Evolutionary conservation across 768 basidiomycete species (phyloP), one percentile per base, ranked within the genome.

Genomic region (Naganishia friedmannii): DNA sequence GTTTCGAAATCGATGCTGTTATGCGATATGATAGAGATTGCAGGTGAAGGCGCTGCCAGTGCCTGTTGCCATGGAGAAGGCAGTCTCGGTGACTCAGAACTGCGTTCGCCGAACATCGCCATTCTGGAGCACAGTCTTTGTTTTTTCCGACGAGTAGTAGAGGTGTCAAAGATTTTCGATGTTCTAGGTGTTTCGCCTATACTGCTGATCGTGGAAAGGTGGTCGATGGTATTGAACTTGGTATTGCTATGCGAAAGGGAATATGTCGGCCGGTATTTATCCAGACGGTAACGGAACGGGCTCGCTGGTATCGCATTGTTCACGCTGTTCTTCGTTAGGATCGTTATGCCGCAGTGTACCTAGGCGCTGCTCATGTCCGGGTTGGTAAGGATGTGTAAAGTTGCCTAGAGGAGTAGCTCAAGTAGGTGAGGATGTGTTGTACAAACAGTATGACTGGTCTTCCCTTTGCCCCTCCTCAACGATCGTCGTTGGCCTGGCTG

Each of bases 41-140:
- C 60, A 26, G 60, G 60, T 42, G 60, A 63, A 26, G 42, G 42
- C 7, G 29, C 15, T 12, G 70, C 55, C 12, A 71, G 29, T 26
- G 70, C 70, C 65, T 67, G 66, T 31, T 53, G 55, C 70, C 70
- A 71, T 10, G 70, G 70, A n/a, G 66, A 67, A 10, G 70, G 66
- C 1, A 53, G 48, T 28, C 70, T 39, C 23, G 70, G 66, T 0
- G 65, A 67, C 46, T 67, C 70, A 5, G 55, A 65, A 8, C 53
- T 45, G 23, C 46, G 56, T 53, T 70, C 70, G 1, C 65, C 70
- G 45, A 70, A 66, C 65, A 70, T 66, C 21, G 53, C 55, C 60
- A 63, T 63, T 2, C 15, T 63, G 42, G 5, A 19, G 37, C 12
- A 8, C 29, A 15, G 7, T 19, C 2, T 29, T 28, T n/a, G n/a